These are phyloP conservation scores for Exsudoporus frostii DNA, from an alignment of 768 basidiomycete species.

Conservation along the genomic window DNA sequence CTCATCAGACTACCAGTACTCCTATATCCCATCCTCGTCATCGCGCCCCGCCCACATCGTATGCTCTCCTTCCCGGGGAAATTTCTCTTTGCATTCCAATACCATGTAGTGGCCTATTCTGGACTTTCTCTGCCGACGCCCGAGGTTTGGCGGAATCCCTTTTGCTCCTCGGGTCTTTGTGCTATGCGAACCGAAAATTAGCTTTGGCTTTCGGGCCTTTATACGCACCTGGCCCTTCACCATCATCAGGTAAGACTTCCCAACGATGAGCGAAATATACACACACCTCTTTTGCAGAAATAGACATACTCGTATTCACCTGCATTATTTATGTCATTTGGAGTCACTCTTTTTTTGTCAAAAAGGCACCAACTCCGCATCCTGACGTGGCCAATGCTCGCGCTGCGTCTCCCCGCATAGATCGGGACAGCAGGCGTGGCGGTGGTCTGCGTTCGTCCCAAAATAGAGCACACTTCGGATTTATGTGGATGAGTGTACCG, in stretches of 20 bases:
- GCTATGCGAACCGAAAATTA: constrained; percentile 49
- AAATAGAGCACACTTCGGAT: constrained; percentile 57
- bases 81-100: constrained; percentile 45
- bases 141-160: constrained; percentile 62
- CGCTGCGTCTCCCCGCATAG: constrained; percentile 43
- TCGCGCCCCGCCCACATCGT: constrained; percentile 22
- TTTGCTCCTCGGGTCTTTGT: constrained; percentile 60
- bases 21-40: constrained; percentile 43
- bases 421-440: constrained; percentile 48
- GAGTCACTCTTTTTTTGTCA: constrained; percentile 51
- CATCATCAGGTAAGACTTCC: constrained; percentile 47
- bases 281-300: constrained; percentile 40
- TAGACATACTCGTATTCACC: constrained; percentile 49
- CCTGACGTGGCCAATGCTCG: constrained; percentile 20
- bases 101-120: constrained; percentile 38
- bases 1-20: constrained; percentile 38
- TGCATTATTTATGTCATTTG: constrained; percentile 62
- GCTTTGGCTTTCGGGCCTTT: constrained; percentile 9
- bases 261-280: not conserved
- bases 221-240: constrained; percentile 37
- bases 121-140: constrained; percentile 56
- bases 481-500: constrained; percentile 88
- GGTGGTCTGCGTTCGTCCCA: constrained; percentile 22
- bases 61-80: constrained; percentile 46
- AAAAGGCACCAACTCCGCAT: constrained; percentile 12